These are phyloP conservation scores for Aspergillus haitiensis DNA, from an alignment of 495 filamentous ascomycete genomes.

Conservation along the genomic window DNA sequence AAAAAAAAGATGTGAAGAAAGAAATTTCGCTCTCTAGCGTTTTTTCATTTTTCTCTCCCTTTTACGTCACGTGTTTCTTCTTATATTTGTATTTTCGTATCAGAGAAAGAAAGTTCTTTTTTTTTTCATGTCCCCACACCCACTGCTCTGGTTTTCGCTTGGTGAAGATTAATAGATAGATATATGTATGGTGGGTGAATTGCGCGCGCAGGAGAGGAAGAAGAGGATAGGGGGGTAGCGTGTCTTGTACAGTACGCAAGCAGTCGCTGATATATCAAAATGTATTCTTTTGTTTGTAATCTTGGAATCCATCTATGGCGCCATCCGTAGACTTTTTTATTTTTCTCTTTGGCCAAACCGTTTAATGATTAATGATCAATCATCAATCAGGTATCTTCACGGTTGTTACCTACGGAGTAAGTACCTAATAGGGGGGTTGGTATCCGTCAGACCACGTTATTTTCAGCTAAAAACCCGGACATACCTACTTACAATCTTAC, in stretches of 20 bases:
- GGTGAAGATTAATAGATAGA: slow-evolving; percentile 34
- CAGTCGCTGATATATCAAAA: slow-evolving; percentile 37
- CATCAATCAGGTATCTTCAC: too few relatives aligned
- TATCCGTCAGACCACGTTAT: too few relatives aligned
- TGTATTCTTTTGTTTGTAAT: slow-evolving; percentile 22
- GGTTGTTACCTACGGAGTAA: too few relatives aligned
- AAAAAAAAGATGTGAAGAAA: slow-evolving; percentile 9
- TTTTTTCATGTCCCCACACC: slow-evolving; percentile 7
- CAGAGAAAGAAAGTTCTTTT: slow-evolving; percentile 8
- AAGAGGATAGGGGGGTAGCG: slow-evolving; percentile 27
- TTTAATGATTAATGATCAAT: too few relatives aligned
- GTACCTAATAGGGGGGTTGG: too few relatives aligned
- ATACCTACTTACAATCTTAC: too few relatives aligned
- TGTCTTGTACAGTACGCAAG: slow-evolving; percentile 38
- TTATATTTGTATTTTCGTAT: slow-evolving; percentile 8
- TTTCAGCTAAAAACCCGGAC: too few relatives aligned
- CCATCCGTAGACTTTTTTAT: too few relatives aligned
- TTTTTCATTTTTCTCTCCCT: neutral
- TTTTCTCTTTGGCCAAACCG: too few relatives aligned
- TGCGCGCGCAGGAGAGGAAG: slow-evolving; percentile 4
- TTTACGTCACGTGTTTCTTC: slow-evolving; percentile 1
- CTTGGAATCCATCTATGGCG: too few relatives aligned
- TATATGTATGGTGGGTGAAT: neutral
- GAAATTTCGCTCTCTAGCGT: too few relatives aligned
- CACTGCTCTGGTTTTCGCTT: slow-evolving; percentile 13